phyloP scores from a whole-genome alignment of 2,329 filamentous ascomycete species.

The Scytalidium lignicola region DNA sequence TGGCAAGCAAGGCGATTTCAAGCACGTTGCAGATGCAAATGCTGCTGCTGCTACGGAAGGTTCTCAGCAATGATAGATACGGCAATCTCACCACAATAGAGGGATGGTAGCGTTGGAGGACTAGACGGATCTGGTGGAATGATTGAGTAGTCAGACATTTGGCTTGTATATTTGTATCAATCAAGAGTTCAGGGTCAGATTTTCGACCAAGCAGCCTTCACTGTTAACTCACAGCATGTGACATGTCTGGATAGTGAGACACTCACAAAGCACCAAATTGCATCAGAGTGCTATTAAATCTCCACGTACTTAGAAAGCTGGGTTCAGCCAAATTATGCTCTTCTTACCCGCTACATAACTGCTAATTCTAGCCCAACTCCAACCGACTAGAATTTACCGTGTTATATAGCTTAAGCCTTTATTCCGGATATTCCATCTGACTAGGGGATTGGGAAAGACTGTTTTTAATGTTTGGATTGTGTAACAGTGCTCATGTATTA shows the following conservation, averaged over 20 bases:
- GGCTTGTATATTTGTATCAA: conserved; percentile 27
- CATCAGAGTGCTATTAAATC: no score
- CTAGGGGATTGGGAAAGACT: no score
- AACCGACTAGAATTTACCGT: neutral
- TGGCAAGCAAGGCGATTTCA: conserved; percentile 88
- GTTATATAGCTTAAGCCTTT: no score
- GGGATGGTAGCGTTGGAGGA: conserved; percentile 3
- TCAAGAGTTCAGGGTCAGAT: conserved; percentile 6
- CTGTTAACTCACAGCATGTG: neutral
- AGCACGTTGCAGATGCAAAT: conserved; percentile 62
- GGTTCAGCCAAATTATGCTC: neutral
- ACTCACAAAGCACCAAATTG: neutral
- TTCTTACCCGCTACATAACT: neutral
- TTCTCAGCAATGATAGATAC: conserved; percentile 6
- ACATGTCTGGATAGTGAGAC: neutral
- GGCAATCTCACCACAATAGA: neutral
- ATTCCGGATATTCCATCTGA: no score
- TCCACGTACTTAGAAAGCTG: neutral
- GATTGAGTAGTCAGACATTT: conserved; percentile 2
- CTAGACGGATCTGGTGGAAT: conserved; percentile 2
- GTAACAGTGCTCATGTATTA: no score
- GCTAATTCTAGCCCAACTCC: neutral
- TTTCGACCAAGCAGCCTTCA: neutral
- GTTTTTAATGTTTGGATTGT: no score
- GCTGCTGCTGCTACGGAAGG: conserved; percentile 28